phyloP scores from a whole-genome alignment of 1,139 yeast genomes.

The Nakaseomyces uthaithaninus region DNA sequence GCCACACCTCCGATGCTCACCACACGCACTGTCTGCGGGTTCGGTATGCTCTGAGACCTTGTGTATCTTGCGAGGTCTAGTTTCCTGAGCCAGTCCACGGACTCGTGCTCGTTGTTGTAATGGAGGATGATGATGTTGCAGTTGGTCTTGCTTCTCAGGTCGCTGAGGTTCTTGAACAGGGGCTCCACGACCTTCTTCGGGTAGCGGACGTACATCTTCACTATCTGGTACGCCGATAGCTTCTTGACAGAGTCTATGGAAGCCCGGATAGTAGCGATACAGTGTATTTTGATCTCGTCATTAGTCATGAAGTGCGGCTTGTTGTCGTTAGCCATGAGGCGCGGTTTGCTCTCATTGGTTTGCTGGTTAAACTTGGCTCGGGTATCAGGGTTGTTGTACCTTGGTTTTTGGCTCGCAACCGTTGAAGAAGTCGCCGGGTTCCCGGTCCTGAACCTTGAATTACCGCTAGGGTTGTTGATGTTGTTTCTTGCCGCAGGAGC shows the following conservation, averaged over 20 bases:
- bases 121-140: constrained; percentile 31
- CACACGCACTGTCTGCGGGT: constrained; percentile 29
- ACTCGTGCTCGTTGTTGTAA: constrained; percentile 30
- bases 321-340: background rate
- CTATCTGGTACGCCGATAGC: constrained; percentile 28
- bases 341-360: background rate
- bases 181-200: constrained; percentile 28
- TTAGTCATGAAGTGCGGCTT: constrained; percentile 21
- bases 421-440: no score
- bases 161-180: constrained; percentile 24
- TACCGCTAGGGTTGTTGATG: background rate
- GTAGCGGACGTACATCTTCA: constrained; percentile 28
- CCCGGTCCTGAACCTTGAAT: background rate
- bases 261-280: constrained; percentile 26
- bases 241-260: constrained; percentile 23
- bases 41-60: constrained; percentile 19
- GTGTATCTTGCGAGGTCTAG: constrained; percentile 20
- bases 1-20: constrained; percentile 32
- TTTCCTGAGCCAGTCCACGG: constrained; percentile 26
- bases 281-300: constrained; percentile 27
- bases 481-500: no score
- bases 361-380: background rate
- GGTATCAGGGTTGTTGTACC: background rate
- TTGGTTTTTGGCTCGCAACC: background rate
- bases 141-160: constrained; percentile 25